Evolutionary conservation across 192 early-diverging fungal genomes (phyloP).

Genomic region (Kickxella alabastrina): DNA sequence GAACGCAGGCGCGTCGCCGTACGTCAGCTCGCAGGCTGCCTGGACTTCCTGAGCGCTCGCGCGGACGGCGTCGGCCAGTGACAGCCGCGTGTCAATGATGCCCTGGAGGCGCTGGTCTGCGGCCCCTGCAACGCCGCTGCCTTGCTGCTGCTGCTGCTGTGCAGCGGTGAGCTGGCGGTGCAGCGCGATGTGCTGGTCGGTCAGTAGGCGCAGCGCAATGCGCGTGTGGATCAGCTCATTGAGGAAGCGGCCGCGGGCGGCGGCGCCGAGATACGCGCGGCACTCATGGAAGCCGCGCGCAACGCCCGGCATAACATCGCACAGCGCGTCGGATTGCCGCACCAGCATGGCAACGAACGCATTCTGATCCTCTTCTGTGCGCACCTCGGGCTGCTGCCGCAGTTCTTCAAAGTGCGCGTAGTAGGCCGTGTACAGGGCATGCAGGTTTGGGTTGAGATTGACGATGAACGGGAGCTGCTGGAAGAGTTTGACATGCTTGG

Average conservation of each 20-base stretch:
- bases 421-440: conserved; percentile 68
- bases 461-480: conserved; percentile 89
- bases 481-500: conserved; percentile 67
- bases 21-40: conserved; percentile 83
- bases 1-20: conserved; percentile 69
- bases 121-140: background rate
- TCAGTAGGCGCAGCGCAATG: conserved; percentile 81
- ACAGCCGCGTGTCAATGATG: conserved; percentile 17
- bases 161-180: conserved; percentile 39
- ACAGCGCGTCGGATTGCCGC: conserved; percentile 65
- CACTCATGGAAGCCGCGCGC: conserved; percentile 84
- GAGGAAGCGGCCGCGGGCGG: conserved; percentile 62
- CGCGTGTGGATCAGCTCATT: conserved; percentile 82
- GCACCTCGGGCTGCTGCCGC: conserved; percentile 53
- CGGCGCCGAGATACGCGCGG: conserved; percentile 68
- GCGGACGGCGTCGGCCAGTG: conserved; percentile 47
- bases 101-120: conserved; percentile 19
- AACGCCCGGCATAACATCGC: conserved; percentile 80
- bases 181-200: conserved; percentile 77
- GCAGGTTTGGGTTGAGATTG: conserved; percentile 85
- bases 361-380: conserved; percentile 44
- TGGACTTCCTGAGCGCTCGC: conserved; percentile 65
- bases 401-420: conserved; percentile 64
- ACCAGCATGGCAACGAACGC: conserved; percentile 64
- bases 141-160: conserved; percentile 19